These are phyloP conservation scores for Fusarium begoniae DNA, from an alignment of 2,329 filamentous ascomycete genomes.

Conservation along the genomic window DNA sequence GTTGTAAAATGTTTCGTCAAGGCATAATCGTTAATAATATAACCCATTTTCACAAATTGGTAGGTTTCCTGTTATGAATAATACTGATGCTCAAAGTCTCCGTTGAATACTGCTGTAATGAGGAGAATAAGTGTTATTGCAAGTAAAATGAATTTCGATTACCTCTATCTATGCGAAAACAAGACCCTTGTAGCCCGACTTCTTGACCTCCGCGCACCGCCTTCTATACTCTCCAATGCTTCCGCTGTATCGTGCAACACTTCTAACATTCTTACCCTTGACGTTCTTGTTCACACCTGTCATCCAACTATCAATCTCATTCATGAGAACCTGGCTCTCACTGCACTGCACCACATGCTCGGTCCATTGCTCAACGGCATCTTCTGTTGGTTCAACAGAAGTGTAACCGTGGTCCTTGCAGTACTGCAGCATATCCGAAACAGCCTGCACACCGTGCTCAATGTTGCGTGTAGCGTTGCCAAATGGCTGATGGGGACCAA, in stretches of 20 bases:
- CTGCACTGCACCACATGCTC: slow-evolving; percentile 58
- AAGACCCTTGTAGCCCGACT: slow-evolving; percentile 2
- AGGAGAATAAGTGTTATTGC: fast-evolving
- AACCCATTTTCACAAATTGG: too few species aligned
- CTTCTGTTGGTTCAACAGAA: slow-evolving; percentile 4
- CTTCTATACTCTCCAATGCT: slow-evolving; percentile 21
- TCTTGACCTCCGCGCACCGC: slow-evolving; percentile 14
- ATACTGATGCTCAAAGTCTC: fast-evolving
- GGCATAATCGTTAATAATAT: too few species aligned
- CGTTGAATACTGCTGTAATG: fast-evolving
- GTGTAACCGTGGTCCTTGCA: slow-evolving; percentile 21
- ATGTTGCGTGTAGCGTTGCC: slow-evolving; percentile 33
- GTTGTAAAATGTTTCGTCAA: too few species aligned
- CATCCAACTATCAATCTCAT: slow-evolving; percentile 59
- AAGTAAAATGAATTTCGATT: not conserved
- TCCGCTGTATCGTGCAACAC: slow-evolving; percentile 45
- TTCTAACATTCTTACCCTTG: slow-evolving; percentile 55
- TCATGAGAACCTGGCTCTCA: slow-evolving; percentile 50
- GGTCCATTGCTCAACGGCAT: slow-evolving; percentile 31
- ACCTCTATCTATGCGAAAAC: slow-evolving; percentile 1
- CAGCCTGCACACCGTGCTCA: not conserved
- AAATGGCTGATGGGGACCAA: slow-evolving; percentile 30
- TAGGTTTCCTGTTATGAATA: too few species aligned
- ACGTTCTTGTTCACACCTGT: slow-evolving; percentile 63
- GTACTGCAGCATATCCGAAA: slow-evolving; percentile 15